Evolutionary conservation across 2,329 filamentous ascomycete species (phyloP).

Genomic region (Emericellopsis atlantica): DNA sequence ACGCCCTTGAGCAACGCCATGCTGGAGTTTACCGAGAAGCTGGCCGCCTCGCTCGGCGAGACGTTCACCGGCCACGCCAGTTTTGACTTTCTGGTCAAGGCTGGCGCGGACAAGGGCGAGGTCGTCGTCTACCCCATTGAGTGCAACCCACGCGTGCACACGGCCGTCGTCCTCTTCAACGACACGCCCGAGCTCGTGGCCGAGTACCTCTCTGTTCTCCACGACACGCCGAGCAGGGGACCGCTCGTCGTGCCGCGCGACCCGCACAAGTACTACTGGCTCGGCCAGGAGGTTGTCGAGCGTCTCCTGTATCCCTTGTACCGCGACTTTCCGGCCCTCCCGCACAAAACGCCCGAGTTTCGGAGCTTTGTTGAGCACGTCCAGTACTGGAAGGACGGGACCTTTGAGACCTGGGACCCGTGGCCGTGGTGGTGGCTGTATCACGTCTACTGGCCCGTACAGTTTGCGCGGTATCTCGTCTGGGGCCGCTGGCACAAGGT

Average conservation of each 20-base stretch:
- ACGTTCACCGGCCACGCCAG: conserved; percentile 57
- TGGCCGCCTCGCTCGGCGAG: conserved; percentile 35
- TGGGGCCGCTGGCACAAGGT: conserved; percentile 47
- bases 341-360: conserved; percentile 10
- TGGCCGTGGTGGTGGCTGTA: conserved; percentile 43
- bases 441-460: conserved; percentile 40
- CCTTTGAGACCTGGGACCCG: conserved; percentile 40
- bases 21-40: conserved; percentile 49
- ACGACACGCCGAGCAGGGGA: background rate
- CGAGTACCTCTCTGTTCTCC: conserved; percentile 38
- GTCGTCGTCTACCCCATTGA: conserved; percentile 47
- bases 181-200: conserved; percentile 31
- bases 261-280: conserved; percentile 40
- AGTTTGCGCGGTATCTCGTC: conserved; percentile 31
- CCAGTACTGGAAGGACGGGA: conserved; percentile 39
- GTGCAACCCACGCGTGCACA: conserved; percentile 59
- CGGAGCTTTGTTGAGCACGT: conserved; percentile 21
- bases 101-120: conserved; percentile 13
- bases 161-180: conserved; percentile 49
- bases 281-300: conserved; percentile 51
- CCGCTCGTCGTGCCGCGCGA: conserved; percentile 7
- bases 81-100: conserved; percentile 53
- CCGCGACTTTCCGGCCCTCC: conserved; percentile 6
- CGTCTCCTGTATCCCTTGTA: conserved; percentile 33
- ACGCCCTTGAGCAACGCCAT: conserved; percentile 45